Evolutionary conservation across 1,139 yeast species (phyloP).

Genomic region (Keqinozyma sinolaborantium): DNA sequence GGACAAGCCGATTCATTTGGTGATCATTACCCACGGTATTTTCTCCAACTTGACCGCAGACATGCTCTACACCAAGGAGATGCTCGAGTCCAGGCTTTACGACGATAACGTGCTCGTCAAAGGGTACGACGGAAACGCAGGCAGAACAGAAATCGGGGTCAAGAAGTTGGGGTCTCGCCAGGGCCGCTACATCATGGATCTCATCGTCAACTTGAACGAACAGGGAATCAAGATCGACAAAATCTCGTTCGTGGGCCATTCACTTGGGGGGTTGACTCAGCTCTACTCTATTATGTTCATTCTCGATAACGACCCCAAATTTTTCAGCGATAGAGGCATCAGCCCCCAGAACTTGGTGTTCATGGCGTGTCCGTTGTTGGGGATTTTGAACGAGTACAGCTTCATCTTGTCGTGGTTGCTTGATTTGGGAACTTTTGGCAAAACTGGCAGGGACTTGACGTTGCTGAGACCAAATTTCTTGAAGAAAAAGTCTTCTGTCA

Average conservation of each 20-base stretch:
- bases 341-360: slow-evolving; percentile 73
- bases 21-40: slow-evolving; percentile 83
- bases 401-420: slow-evolving; percentile 78
- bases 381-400: slow-evolving; percentile 82
- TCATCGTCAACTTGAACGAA: slow-evolving; percentile 34
- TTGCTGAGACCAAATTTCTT: slow-evolving; percentile 33
- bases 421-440: slow-evolving; percentile 85
- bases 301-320: slow-evolving; percentile 49
- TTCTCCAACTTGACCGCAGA: slow-evolving; percentile 90
- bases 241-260: slow-evolving; percentile 88
- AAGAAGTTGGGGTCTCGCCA: slow-evolving; percentile 76
- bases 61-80: slow-evolving; percentile 80
- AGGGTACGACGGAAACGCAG: slow-evolving; percentile 80
- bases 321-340: slow-evolving; percentile 49
- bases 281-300: slow-evolving; percentile 84
- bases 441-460: slow-evolving; percentile 89
- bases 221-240: slow-evolving; percentile 38
- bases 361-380: slow-evolving; percentile 84
- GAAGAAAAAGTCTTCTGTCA: slow-evolving; percentile 9
- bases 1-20: slow-evolving; percentile 60
- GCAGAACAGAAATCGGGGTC: slow-evolving; percentile 86
- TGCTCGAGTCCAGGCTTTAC: slow-evolving; percentile 56
- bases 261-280: slow-evolving; percentile 88
- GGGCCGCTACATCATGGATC: slow-evolving; percentile 65
- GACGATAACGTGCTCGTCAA: slow-evolving; percentile 68